These are phyloP conservation scores for Pseudogymnoascus sp. DNA, from an alignment of 2,329 filamentous ascomycete genomes.

Conservation along the genomic window DNA sequence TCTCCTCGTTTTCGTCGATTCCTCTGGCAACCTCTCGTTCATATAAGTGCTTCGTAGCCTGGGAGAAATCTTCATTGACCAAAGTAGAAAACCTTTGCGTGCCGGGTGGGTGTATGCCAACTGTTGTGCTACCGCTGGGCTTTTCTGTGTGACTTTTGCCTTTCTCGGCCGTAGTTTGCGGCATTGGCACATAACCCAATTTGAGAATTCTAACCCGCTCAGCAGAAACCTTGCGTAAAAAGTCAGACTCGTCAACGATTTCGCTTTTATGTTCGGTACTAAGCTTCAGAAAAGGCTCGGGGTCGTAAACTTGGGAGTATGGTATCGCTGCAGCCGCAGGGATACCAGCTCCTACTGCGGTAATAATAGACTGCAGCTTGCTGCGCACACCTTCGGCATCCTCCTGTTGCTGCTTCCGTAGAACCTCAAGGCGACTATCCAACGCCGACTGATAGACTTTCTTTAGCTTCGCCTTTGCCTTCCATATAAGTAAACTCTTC, in stretches of 20 bases:
- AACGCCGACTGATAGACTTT: slow-evolving; percentile 71
- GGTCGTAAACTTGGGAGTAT: slow-evolving; percentile 47
- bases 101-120: slow-evolving; percentile 42
- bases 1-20: slow-evolving; percentile 87
- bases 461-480: slow-evolving; percentile 77
- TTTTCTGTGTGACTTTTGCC: slow-evolving; percentile 24
- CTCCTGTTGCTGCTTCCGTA: slow-evolving; percentile 60
- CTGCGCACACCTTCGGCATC: slow-evolving; percentile 51
- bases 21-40: slow-evolving; percentile 89
- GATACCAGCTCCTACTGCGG: slow-evolving; percentile 22
- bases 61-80: slow-evolving; percentile 72
- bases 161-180: slow-evolving; percentile 34
- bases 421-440: slow-evolving; percentile 56
- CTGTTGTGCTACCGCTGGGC: slow-evolving; percentile 29
- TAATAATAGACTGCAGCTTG: slow-evolving; percentile 45
- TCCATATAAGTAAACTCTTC: slow-evolving; percentile 78
- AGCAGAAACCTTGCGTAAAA: slow-evolving; percentile 48
- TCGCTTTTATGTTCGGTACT: slow-evolving; percentile 55
- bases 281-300: slow-evolving; percentile 58
- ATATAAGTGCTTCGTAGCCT: slow-evolving; percentile 80
- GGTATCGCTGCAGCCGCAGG: background rate
- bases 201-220: slow-evolving; percentile 56
- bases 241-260: slow-evolving; percentile 49
- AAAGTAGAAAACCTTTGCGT: slow-evolving; percentile 62
- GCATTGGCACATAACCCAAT: slow-evolving; percentile 59